Conservation (phyloP, 2,329 filamentous ascomycete genomes). For the Colletotrichum sp. region DNA sequence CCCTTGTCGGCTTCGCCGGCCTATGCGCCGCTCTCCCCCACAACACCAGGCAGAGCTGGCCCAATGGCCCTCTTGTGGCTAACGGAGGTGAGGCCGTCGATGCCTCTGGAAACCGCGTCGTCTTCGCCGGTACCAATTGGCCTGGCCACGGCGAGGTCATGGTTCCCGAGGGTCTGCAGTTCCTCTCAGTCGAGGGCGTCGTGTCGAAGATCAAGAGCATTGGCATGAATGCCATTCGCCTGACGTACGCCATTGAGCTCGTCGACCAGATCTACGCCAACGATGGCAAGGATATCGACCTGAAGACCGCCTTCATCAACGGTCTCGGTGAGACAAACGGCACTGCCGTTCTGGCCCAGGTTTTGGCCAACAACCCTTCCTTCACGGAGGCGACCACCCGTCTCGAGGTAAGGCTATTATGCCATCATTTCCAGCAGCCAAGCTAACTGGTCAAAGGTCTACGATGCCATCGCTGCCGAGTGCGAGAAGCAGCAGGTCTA, state of each 20-base stretch:
- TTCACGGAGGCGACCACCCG: constrained; percentile 61
- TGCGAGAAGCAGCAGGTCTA: constrained; percentile 59
- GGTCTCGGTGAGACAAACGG: constrained; percentile 59
- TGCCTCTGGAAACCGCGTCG: constrained; percentile 45
- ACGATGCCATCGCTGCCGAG: constrained; percentile 66
- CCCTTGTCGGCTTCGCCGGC: constrained; percentile 20
- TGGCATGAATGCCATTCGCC: constrained; percentile 66
- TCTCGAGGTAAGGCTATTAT: constrained; percentile 42
- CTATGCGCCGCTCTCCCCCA: constrained; percentile 9
- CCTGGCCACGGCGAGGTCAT: constrained; percentile 66
- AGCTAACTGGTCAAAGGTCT: constrained; percentile 30
- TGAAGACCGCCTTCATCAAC: constrained; percentile 48
- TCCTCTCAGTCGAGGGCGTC: constrained; percentile 60
- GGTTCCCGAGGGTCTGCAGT: constrained; percentile 69
- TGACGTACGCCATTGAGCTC: constrained; percentile 70
- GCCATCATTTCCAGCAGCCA: neutral
- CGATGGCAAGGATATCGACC: constrained; percentile 48
- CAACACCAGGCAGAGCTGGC: constrained; percentile 33
- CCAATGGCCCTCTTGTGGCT: constrained; percentile 46
- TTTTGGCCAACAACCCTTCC: constrained; percentile 60
- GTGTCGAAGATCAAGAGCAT: constrained; percentile 61
- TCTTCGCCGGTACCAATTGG: constrained; percentile 65
- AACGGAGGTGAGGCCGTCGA: constrained; percentile 48
- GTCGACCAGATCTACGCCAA: constrained; percentile 62
- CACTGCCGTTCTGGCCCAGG: constrained; percentile 51